Evolutionary conservation across 1,284 basidiomycete genomes (phyloP).

Genomic region (Waitea zeae): DNA sequence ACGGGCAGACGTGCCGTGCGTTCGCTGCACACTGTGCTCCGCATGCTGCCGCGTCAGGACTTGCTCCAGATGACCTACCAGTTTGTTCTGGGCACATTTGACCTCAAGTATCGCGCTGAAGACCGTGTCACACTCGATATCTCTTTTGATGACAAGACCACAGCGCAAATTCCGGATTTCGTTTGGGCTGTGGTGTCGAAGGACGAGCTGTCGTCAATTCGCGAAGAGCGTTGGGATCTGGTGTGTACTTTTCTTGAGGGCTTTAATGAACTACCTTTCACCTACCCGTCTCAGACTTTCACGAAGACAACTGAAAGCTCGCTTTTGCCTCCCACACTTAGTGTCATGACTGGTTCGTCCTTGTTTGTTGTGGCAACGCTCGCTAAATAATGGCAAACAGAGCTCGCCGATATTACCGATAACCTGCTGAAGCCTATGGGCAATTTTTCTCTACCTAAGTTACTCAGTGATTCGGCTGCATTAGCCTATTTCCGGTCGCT

Average conservation of each 20-base stretch:
- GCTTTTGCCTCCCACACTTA: slow-evolving; percentile 36
- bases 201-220: slow-evolving; percentile 51
- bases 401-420: slow-evolving; percentile 71
- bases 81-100: slow-evolving; percentile 41
- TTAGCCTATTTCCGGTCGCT: slow-evolving; percentile 66
- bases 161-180: slow-evolving; percentile 39
- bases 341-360: slow-evolving; percentile 53
- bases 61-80: slow-evolving; percentile 49
- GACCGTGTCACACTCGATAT: slow-evolving; percentile 55
- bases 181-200: slow-evolving; percentile 78
- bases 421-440: slow-evolving; percentile 49
- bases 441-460: slow-evolving; percentile 33
- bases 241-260: slow-evolving; percentile 35
- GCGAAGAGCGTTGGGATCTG: slow-evolving; percentile 69
- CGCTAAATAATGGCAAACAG: slow-evolving; percentile 15
- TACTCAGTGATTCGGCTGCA: slow-evolving; percentile 45
- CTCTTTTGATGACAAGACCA: slow-evolving; percentile 49
- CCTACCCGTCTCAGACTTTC: slow-evolving; percentile 49
- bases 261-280: too few relatives aligned
- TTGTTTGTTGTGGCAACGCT: slow-evolving; percentile 3
- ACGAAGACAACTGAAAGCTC: slow-evolving; percentile 59
- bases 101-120: slow-evolving; percentile 53
- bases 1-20: slow-evolving; percentile 66
- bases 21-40: slow-evolving; percentile 65
- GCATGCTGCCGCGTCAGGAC: slow-evolving; percentile 72